A percentile compares a stretch with the other conserved stretches of the same genome.
These are phyloP conservation scores for Diaporthe sp. DNA, from an alignment of 2,329 filamentous ascomycete species.

Conservation along the genomic window DNA sequence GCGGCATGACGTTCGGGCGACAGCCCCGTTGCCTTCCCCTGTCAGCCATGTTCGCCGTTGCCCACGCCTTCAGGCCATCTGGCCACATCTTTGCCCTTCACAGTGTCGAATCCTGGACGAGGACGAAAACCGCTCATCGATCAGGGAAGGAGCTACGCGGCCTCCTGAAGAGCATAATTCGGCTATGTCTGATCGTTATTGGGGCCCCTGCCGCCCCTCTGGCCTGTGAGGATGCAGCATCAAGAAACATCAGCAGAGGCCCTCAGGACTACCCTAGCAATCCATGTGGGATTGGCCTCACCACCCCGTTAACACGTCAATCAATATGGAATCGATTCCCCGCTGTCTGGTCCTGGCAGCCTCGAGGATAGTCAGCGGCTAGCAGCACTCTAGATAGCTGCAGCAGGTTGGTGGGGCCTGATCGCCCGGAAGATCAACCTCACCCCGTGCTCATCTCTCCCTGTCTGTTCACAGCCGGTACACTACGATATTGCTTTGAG, in stretches of 20 bases:
- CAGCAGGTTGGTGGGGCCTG: conserved; percentile 34
- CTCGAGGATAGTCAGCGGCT: not conserved
- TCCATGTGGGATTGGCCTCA: conserved; percentile 12
- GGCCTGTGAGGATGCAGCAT: conserved; percentile 19
- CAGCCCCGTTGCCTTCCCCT: conserved; percentile 1
- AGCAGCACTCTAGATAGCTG: conserved; percentile 12
- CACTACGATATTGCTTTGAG: conserved; percentile 16
- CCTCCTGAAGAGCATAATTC: conserved; percentile 39
- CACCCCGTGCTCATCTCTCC: conserved; percentile 25
- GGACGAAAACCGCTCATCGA: conserved; percentile 9
- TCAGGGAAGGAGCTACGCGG: conserved; percentile 33
- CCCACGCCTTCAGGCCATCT: not conserved
- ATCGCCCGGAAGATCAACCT: conserved; percentile 31
- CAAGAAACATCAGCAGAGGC: not conserved
- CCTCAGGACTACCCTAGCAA: not conserved
- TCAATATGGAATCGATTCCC: conserved; percentile 25
- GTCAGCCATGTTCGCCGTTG: conserved; percentile 14
- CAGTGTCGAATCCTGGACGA: conserved; percentile 26
- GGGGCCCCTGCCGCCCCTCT: conserved; percentile 20
- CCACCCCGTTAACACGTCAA: conserved; percentile 13
- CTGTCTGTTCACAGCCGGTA: conserved; percentile 9
- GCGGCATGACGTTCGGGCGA: conserved; percentile 19
- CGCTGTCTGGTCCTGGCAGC: conserved; percentile 6
- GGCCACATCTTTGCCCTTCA: conserved; percentile 22
- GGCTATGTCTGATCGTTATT: conserved; percentile 29